These are phyloP conservation scores for Diaporthe ilicicola DNA, from an alignment of 2,329 filamentous ascomycete genomes.

Conservation along the genomic window DNA sequence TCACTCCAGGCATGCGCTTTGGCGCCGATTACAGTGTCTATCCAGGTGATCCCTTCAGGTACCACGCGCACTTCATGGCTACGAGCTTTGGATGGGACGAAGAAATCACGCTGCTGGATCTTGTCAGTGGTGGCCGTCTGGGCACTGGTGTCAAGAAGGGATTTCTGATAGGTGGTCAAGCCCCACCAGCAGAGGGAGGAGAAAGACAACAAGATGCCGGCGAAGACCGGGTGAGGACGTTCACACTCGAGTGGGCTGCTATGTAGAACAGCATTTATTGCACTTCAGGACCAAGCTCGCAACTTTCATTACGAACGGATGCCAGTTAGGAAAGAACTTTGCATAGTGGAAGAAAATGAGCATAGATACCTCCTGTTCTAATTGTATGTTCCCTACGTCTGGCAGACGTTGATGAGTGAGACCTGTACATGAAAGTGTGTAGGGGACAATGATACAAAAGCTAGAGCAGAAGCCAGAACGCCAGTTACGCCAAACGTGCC, in stretches of 20 bases:
- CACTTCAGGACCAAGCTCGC: not conserved
- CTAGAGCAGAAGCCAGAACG: conserved; percentile 8
- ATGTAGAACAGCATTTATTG: conserved; percentile 64
- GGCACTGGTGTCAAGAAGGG: conserved; percentile 97
- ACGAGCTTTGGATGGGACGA: conserved; percentile 89
- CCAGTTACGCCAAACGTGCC: conserved; percentile 27
- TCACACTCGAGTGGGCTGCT: conserved; percentile 92
- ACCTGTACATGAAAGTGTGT: not conserved
- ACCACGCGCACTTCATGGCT: conserved; percentile 93
- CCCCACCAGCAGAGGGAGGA: conserved; percentile 43
- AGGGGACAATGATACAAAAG: not conserved
- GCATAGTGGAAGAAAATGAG: not conserved
- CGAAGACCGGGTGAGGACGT: conserved; percentile 67
- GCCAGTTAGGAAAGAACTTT: not conserved
- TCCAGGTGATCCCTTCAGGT: conserved; percentile 91
- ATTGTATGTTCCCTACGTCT: not conserved
- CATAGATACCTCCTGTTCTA: not conserved
- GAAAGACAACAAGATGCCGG: conserved; percentile 37
- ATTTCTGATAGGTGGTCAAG: conserved; percentile 81
- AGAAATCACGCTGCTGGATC: conserved; percentile 82
- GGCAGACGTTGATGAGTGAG: not conserved
- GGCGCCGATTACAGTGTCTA: conserved; percentile 95
- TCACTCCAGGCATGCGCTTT: conserved; percentile 92
- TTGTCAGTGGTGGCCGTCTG: conserved; percentile 85
- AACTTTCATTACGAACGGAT: too few relatives aligned